These are phyloP conservation scores for Colletotrichum sp. DNA, from an alignment of 2,329 filamentous ascomycete species.

Conservation along the genomic window DNA sequence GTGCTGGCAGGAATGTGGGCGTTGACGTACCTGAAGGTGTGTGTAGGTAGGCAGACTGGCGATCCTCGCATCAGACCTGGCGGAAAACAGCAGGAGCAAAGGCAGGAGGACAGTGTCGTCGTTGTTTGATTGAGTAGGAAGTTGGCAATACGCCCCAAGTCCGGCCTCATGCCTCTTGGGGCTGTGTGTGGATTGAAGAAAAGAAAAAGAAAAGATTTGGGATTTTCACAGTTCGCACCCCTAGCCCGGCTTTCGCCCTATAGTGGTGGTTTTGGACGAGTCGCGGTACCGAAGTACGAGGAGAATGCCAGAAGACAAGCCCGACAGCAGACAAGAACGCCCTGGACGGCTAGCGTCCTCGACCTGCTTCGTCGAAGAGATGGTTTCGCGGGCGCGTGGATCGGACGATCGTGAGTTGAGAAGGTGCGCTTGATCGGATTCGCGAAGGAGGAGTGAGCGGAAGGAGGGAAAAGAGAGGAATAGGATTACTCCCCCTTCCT, in stretches of 20 bases:
- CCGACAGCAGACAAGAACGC: neutral
- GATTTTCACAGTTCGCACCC: neutral
- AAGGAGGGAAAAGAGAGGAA: neutral
- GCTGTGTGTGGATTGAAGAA: no score
- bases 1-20: rapidly evolving
- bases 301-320: neutral
- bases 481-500: neutral
- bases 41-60: rapidly evolving
- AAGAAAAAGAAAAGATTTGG: neutral
- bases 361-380: neutral
- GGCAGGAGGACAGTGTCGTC: neutral
- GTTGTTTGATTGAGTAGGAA: neutral
- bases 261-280: neutral
- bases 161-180: no score
- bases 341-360: neutral
- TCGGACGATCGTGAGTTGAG: neutral
- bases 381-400: neutral
- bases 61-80: neutral
- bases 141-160: neutral
- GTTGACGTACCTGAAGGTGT: neutral
- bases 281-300: neutral
- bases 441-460: neutral
- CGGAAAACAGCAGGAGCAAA: neutral
- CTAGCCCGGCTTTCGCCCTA: neutral
- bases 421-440: rapidly evolving